phyloP scores from a whole-genome alignment of 73 alveolate species.

The Paramecium pentaurelia region DNA sequence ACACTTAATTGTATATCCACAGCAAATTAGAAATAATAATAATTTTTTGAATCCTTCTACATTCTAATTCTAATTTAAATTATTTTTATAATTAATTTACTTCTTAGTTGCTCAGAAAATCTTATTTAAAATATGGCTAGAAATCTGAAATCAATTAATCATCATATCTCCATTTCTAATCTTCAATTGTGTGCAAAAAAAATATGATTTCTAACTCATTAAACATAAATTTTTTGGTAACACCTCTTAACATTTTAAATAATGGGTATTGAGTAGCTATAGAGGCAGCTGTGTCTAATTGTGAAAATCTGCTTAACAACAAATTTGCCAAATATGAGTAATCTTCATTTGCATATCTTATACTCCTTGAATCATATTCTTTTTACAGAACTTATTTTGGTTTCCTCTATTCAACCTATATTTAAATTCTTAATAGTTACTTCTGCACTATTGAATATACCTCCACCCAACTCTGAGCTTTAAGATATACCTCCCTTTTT shows the following conservation, averaged over 20 bases:
- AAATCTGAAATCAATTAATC: slow-evolving; percentile 31
- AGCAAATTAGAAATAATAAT: slow-evolving; percentile 28
- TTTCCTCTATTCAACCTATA: neutral
- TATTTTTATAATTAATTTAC: neutral
- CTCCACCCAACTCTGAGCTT: neutral
- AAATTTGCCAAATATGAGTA: slow-evolving; percentile 41
- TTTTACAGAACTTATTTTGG: neutral
- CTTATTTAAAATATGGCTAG: slow-evolving; percentile 29
- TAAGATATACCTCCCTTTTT: neutral
- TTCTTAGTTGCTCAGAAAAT: slow-evolving; percentile 50
- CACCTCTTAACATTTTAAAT: slow-evolving; percentile 57
- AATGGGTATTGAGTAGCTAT: slow-evolving; percentile 44
- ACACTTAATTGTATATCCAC: slow-evolving; percentile 51
- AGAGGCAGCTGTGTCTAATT: neutral
- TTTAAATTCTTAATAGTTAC: neutral
- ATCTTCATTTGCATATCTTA: slow-evolving; percentile 57
- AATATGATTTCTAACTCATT: slow-evolving; percentile 59
- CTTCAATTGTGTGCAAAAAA: slow-evolving; percentile 48
- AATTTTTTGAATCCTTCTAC: slow-evolving; percentile 24
- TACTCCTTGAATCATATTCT: slow-evolving; percentile 46
- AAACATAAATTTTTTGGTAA: slow-evolving; percentile 45
- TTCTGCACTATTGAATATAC: neutral
- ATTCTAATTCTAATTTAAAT: neutral
- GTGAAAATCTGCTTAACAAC: slow-evolving; percentile 48
- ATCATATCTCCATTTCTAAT: slow-evolving; percentile 55